phyloP scores from a whole-genome alignment of 805 yeast species.

The Wickerhamiella sorbophila region DNA sequence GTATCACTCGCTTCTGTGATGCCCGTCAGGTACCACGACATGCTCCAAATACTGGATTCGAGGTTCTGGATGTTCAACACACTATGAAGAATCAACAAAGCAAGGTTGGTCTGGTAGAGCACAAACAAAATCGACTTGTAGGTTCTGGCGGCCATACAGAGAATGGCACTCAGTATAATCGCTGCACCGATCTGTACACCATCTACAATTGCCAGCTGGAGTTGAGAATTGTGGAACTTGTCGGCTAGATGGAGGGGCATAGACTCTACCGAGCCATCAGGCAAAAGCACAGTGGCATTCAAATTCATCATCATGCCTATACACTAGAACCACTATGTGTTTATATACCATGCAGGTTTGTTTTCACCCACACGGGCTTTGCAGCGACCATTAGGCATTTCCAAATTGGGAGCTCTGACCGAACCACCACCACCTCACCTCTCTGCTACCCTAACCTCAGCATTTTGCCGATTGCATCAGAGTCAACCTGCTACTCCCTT shows the following conservation, averaged over 20 bases:
- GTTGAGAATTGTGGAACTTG: neutral
- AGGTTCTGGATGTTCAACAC: slow-evolving; percentile 43
- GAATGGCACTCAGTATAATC: slow-evolving; percentile 30
- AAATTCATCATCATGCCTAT: too few species aligned
- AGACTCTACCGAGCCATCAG: neutral
- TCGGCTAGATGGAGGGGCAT: neutral
- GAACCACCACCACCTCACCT: too few species aligned
- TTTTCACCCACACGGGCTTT: too few species aligned
- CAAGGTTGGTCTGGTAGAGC: slow-evolving; percentile 50
- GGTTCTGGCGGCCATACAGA: slow-evolving; percentile 36
- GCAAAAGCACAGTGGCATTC: neutral
- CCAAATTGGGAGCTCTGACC: too few species aligned
- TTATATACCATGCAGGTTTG: too few species aligned
- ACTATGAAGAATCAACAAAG: slow-evolving; percentile 44
- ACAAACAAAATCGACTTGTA: slow-evolving; percentile 55
- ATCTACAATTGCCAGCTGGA: slow-evolving; percentile 7
- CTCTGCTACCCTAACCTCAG: too few species aligned
- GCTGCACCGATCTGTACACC: slow-evolving; percentile 50
- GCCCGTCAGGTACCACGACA: slow-evolving; percentile 32
- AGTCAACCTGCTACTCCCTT: too few species aligned
- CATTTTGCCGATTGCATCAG: too few species aligned
- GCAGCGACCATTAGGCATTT: too few species aligned
- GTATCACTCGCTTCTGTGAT: slow-evolving; percentile 28
- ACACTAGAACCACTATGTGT: too few species aligned
- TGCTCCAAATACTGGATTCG: slow-evolving; percentile 23